Evolutionary conservation across 176 grass and related monocot species (phyloP).

Genomic region (Luzula sylvatica): DNA sequence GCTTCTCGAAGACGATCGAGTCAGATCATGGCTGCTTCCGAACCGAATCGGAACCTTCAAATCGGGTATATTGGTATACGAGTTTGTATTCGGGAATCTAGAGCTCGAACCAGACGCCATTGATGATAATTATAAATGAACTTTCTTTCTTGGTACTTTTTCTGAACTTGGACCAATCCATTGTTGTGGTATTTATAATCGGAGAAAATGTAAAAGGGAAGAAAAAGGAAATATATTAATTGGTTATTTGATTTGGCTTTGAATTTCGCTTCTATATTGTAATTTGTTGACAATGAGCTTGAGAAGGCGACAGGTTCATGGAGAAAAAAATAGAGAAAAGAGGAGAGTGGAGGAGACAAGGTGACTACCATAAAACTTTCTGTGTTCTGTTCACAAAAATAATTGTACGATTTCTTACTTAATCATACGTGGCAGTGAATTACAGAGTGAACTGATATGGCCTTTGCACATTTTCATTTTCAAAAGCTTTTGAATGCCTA

Average conservation of each 20-base stretch:
- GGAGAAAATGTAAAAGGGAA: neutral
- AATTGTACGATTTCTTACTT: conserved; percentile 5
- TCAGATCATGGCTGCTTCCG: neutral
- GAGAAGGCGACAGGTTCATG: conserved; percentile 8
- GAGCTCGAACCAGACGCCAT: conserved; percentile 12
- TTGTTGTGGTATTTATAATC: conserved; percentile 3
- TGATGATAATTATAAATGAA: neutral
- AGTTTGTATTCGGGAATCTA: neutral
- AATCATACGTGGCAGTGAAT: neutral
- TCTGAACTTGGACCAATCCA: neutral
- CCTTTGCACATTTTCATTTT: no score
- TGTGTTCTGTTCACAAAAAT: no score
- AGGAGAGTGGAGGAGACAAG: neutral
- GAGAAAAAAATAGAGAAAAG: neutral
- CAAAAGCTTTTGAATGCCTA: no score
- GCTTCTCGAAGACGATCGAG: neutral
- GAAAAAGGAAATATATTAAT: neutral
- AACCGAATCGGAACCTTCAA: conserved; percentile 7
- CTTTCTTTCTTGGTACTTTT: neutral
- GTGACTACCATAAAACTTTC: no score
- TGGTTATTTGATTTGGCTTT: conserved; percentile 9
- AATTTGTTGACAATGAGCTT: conserved; percentile 10
- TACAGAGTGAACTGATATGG: neutral
- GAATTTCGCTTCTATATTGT: neutral
- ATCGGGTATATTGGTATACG: neutral